Percentiles rank a stretch among this genome's conserved stretches.
These are phyloP conservation scores for Alternaria incomplexa DNA, from an alignment of 2,329 filamentous ascomycete genomes.

Conservation along the genomic window DNA sequence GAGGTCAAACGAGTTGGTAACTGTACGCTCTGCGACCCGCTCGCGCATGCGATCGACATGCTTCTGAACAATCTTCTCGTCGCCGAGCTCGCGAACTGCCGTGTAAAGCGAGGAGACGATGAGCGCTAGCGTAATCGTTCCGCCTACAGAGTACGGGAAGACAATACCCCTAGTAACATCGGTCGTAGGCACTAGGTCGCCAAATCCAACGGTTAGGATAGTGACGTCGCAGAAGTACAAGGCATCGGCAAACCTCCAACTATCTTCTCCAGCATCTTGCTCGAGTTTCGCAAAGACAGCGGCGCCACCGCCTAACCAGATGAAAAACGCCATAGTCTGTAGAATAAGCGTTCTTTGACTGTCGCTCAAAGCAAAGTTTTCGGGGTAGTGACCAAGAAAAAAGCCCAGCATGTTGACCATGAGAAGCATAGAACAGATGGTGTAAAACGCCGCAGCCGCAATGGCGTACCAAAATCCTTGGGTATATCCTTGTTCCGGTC, in stretches of 20 bases:
- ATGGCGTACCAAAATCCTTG: conserved; percentile 89
- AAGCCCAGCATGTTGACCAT: conserved; percentile 82
- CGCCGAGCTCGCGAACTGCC: conserved; percentile 65
- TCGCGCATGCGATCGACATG: conserved; percentile 63
- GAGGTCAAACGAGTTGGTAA: conserved; percentile 60
- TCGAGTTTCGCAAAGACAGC: conserved; percentile 76
- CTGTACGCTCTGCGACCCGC: conserved; percentile 61
- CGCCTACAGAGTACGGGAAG: conserved; percentile 82
- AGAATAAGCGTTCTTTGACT: conserved; percentile 88
- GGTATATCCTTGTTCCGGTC: conserved; percentile 65
- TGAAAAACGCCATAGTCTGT: conserved; percentile 84
- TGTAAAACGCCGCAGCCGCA: conserved; percentile 79
- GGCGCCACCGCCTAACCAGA: conserved; percentile 80
- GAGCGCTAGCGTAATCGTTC: conserved; percentile 83
- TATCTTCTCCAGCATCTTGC: conserved; percentile 44
- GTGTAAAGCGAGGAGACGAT: conserved; percentile 81
- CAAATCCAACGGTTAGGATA: conserved; percentile 50
- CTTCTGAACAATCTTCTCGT: conserved; percentile 66
- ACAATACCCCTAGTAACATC: conserved; percentile 71
- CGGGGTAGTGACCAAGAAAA: conserved; percentile 73
- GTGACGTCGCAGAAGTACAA: conserved; percentile 55
- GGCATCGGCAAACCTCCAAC: conserved; percentile 77
- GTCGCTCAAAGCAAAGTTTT: conserved; percentile 78
- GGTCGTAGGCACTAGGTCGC: conserved; percentile 63
- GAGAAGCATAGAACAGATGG: conserved; percentile 77